These are phyloP conservation scores for Leccinum fallax DNA, from an alignment of 1,284 basidiomycete species.

Conservation along the genomic window DNA sequence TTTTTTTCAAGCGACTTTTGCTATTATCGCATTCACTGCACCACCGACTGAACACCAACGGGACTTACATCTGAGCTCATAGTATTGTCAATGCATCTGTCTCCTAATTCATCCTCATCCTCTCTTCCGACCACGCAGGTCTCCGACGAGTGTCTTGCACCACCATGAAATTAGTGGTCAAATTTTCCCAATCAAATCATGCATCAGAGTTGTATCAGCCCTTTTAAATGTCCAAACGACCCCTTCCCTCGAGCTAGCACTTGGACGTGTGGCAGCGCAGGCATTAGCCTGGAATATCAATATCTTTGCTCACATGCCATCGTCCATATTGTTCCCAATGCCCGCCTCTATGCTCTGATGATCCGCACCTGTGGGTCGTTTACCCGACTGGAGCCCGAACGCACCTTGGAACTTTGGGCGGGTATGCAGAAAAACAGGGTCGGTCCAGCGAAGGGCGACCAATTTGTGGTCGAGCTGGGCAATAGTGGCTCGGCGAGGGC, in stretches of 20 bases:
- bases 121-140: conserved; percentile 25
- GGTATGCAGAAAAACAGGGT: conserved; percentile 78
- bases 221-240: conserved; percentile 54
- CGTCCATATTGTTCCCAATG: conserved; percentile 83
- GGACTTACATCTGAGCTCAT: conserved; percentile 67
- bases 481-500: conserved; percentile 70
- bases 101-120: conserved; percentile 28
- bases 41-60: conserved; percentile 57
- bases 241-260: conserved; percentile 34
- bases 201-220: conserved; percentile 57
- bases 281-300: conserved; percentile 81
- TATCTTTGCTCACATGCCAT: conserved; percentile 92
- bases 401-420: conserved; percentile 90
- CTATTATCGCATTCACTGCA: conserved; percentile 30
- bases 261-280: conserved; percentile 41
- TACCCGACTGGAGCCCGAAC: conserved; percentile 74
- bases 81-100: conserved; percentile 35
- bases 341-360: conserved; percentile 81
- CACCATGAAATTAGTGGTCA: conserved; percentile 60
- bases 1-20: not conserved
- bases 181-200: conserved; percentile 64
- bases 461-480: conserved; percentile 69
- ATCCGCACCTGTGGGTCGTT: conserved; percentile 80
- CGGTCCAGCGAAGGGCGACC: conserved; percentile 61
- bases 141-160: conserved; percentile 63